These are phyloP conservation scores for Coemansia sp. DNA, from an alignment of 192 early-diverging fungal genomes.

Conservation along the genomic window DNA sequence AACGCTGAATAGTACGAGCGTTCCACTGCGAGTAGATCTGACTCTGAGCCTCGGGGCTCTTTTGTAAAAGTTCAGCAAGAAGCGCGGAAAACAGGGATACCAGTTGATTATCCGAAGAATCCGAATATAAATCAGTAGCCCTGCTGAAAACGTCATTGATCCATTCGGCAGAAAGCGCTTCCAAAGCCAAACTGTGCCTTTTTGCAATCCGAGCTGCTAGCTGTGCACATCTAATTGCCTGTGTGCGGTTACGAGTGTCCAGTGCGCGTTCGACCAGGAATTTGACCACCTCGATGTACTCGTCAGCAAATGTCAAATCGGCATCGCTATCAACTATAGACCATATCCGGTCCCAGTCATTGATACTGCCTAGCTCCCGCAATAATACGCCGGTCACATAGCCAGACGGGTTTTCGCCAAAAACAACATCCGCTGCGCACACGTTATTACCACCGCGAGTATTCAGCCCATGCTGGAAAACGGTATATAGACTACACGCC, in stretches of 20 bases:
- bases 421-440: slow-evolving; percentile 9
- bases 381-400: slow-evolving; percentile 4
- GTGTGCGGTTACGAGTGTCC: slow-evolving; percentile 4
- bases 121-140: neutral
- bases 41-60: neutral
- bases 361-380: slow-evolving; percentile 5
- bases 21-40: slow-evolving; percentile 10
- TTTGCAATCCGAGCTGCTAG: slow-evolving; percentile 2
- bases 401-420: slow-evolving; percentile 10
- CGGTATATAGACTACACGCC: slow-evolving; percentile 16
- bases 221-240: slow-evolving; percentile 19
- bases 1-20: neutral
- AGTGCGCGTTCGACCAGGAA: slow-evolving; percentile 16
- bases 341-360: slow-evolving; percentile 39
- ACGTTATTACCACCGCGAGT: neutral
- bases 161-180: neutral
- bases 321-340: slow-evolving; percentile 7
- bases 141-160: neutral
- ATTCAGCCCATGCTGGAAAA: slow-evolving; percentile 14
- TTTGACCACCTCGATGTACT: slow-evolving; percentile 2
- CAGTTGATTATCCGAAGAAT: neutral
- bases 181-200: slow-evolving; percentile 2
- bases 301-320: neutral
- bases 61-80: slow-evolving; percentile 6
- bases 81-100: neutral